Base-by-base conservation (phyloP, 495 filamentous ascomycete genomes). In the Tuber umbilicatum region DNA sequence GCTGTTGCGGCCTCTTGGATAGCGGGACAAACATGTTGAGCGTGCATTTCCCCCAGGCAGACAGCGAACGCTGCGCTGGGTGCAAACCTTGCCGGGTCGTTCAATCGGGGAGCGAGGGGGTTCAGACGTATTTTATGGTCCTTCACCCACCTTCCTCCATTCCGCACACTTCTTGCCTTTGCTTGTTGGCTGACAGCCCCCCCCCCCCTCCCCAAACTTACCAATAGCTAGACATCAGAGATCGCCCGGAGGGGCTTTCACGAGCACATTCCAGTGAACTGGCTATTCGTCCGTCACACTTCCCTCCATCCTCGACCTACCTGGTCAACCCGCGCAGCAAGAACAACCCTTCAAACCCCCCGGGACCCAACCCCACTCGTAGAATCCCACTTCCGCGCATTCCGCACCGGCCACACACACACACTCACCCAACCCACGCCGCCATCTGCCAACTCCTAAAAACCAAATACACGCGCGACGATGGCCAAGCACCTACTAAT, bases 231-330 rank as follows among this genome's bases (percentile, higher is more conserved):
- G 93, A 94, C 97, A 75, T 90, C 90, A 71, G 94, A 97, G 82
- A 86, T 97, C 0, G 94, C 92, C 1, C 96, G 94, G 94, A 86
- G 94, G 14, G 94, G 97, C 79, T 97, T 97, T 81, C 97, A 97
- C 83, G 92, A 91, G 75, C 93, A 97, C 82, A 91, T 97, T 5
- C 85, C 97, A 21, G 91, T 88, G 4, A 86, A 94, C 73, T 97
- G 92, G 92, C 94, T 94, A 6, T 95, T 93, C 76, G 88, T 96
- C 45, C 94, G 93, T 91, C 93, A 86, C 80, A 12, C 21, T 38
- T n/a, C 31, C 72, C 12, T 69, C 47, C 19, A n/a, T 39, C 17
- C 37, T 38, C 31, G 27, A 37, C 68, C n/a, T 45, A 70, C 47
- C 64, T 27, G 5, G 50, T 71, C 79, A 40, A 76, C 40, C n/a